phyloP scores from a whole-genome alignment of 352 stramenopile genomes.

The Globisporangium recalcitrans region DNA sequence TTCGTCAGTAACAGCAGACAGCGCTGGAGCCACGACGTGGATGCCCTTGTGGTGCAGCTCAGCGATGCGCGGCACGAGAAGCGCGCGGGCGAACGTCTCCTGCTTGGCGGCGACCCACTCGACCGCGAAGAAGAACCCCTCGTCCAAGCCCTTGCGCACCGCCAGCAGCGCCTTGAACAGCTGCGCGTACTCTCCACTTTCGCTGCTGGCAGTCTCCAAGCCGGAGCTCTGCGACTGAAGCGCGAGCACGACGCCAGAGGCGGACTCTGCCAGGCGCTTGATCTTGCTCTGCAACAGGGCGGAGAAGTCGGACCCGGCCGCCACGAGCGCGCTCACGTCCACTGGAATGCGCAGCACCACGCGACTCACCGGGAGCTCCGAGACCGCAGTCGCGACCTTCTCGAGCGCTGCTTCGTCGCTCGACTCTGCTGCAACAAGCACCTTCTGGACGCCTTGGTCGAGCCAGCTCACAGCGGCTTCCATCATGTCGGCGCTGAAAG shows the following conservation, averaged over 20 bases:
- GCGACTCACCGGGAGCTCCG: slow-evolving; percentile 52
- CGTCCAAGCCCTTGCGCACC: slow-evolving; percentile 38
- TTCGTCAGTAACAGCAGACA: slow-evolving; percentile 22
- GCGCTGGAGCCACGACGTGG: slow-evolving; percentile 37
- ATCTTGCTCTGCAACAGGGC: slow-evolving; percentile 31
- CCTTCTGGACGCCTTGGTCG: slow-evolving; percentile 51
- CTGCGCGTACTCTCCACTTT: slow-evolving; percentile 10
- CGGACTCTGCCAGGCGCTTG: slow-evolving; percentile 25
- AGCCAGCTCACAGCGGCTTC: slow-evolving; percentile 53
- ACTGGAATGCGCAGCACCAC: slow-evolving; percentile 60
- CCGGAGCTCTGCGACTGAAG: slow-evolving; percentile 20
- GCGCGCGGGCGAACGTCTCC: slow-evolving; percentile 18
- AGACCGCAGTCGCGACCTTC: slow-evolving; percentile 47
- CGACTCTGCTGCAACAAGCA: slow-evolving; percentile 45
- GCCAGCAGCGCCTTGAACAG: slow-evolving; percentile 29
- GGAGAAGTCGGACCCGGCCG: background rate
- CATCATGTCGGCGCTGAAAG: slow-evolving; percentile 56
- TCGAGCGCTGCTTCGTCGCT: slow-evolving; percentile 45
- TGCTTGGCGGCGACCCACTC: slow-evolving; percentile 28
- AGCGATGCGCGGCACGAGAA: slow-evolving; percentile 41
- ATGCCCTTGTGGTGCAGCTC: slow-evolving; percentile 59
- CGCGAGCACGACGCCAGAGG: slow-evolving; percentile 44
- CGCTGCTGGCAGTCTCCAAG: slow-evolving; percentile 20
- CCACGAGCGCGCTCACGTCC: slow-evolving; percentile 23
- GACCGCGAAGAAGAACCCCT: slow-evolving; percentile 48